phyloP scores from a whole-genome alignment of 371 early-diverging fungal species.

The Mucor sp. region DNA sequence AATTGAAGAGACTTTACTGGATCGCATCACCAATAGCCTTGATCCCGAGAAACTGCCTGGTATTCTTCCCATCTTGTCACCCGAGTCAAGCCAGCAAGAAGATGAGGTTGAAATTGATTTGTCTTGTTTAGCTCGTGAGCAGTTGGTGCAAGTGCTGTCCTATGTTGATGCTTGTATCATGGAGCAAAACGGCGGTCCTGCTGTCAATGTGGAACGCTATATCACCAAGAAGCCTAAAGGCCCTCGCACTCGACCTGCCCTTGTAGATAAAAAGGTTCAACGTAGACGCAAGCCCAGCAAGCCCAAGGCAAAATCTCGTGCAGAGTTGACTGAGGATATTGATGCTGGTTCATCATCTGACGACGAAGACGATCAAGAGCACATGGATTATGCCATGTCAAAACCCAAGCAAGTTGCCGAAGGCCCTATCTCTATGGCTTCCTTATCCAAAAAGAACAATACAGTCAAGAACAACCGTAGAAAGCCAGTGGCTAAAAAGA shows the following conservation, averaged over 20 bases:
- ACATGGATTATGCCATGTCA: not conserved
- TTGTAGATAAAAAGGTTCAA: not conserved
- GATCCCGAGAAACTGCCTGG: constrained; percentile 49
- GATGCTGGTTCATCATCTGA: constrained; percentile 22
- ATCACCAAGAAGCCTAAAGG: constrained; percentile 26
- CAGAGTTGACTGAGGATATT: constrained; percentile 28
- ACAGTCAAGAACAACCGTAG: constrained; percentile 1
- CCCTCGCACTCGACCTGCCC: constrained; percentile 19
- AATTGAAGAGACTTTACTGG: constrained; percentile 47
- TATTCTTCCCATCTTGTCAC: constrained; percentile 45
- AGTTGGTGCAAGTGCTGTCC: constrained; percentile 38
- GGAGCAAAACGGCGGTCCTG: constrained; percentile 51
- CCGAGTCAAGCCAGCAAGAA: constrained; percentile 29
- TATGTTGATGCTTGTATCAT: constrained; percentile 55
- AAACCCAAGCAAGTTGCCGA: constrained; percentile 4
- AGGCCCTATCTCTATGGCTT: constrained; percentile 49
- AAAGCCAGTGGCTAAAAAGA: constrained; percentile 9
- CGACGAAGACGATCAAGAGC: constrained; percentile 9
- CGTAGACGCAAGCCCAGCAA: constrained; percentile 19
- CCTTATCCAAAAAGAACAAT: constrained; percentile 29
- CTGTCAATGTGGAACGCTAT: constrained; percentile 39
- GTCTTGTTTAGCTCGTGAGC: constrained; percentile 50
- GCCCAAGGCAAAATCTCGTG: constrained; percentile 17
- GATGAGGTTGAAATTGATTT: constrained; percentile 53
- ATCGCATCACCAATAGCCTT: constrained; percentile 46